Conservation (phyloP, 352 stramenopile genomes). For the Globisporangium takayamanum region DNA sequence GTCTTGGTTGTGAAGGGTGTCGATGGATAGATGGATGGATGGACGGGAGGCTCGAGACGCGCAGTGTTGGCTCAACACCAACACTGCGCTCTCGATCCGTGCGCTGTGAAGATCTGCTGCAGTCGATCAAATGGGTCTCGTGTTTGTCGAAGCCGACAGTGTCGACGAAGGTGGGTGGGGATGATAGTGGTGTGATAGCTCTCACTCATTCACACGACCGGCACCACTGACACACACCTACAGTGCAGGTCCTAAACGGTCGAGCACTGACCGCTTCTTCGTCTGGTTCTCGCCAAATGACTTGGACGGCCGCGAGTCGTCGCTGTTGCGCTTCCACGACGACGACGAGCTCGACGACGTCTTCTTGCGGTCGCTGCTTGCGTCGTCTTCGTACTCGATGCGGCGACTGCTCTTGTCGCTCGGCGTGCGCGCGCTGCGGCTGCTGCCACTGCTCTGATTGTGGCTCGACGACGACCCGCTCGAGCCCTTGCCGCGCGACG, state of each 20-base stretch:
- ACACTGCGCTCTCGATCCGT: too few relatives aligned
- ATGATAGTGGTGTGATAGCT: background rate
- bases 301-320: constrained; percentile 30
- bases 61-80: too few relatives aligned
- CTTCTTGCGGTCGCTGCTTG: constrained; percentile 24
- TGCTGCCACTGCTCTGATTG: constrained; percentile 4
- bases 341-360: background rate
- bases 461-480: background rate
- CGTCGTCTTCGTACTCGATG: constrained; percentile 51
- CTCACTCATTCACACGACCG: background rate
- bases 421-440: constrained; percentile 17
- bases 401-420: constrained; percentile 31
- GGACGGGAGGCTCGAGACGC: too few relatives aligned
- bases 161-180: too few relatives aligned
- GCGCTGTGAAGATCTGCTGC: too few relatives aligned
- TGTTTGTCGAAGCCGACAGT: too few relatives aligned
- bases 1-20: too few relatives aligned
- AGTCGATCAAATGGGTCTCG: too few relatives aligned
- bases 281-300: constrained; percentile 44
- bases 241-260: constrained; percentile 71
- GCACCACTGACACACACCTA: constrained; percentile 10
- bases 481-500: constrained; percentile 14
- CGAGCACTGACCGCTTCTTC: constrained; percentile 82
- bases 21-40: too few relatives aligned
- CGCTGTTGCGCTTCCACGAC: constrained; percentile 16